phyloP scores from a whole-genome alignment of 495 filamentous ascomycete species.

The Talaromyces wortmannii region DNA sequence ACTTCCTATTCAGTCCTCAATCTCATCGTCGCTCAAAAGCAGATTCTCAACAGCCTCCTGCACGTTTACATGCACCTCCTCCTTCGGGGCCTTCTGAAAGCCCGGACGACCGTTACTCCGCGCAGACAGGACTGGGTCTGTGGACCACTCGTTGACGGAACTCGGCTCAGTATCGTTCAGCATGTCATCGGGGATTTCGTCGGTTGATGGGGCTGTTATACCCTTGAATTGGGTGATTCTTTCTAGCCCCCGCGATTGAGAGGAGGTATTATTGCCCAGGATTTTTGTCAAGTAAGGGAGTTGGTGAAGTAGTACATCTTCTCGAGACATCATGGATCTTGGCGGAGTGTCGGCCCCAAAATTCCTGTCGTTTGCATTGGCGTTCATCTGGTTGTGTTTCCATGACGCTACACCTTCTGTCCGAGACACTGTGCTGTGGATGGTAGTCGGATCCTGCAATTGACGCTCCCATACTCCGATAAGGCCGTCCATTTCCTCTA shows the following conservation, averaged over 20 bases:
- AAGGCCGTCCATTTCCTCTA: constrained; percentile 69
- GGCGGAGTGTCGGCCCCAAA: constrained; percentile 12
- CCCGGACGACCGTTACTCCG: constrained; percentile 12
- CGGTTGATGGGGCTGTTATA: constrained; percentile 37
- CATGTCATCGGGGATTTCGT: constrained; percentile 32
- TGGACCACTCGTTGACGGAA: constrained; percentile 45
- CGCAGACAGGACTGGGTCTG: constrained; percentile 35
- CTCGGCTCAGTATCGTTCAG: constrained; percentile 27
- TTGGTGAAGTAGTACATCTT: constrained; percentile 72
- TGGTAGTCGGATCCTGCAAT: constrained; percentile 17
- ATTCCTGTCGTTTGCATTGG: constrained; percentile 3
- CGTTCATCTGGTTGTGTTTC: constrained; percentile 18
- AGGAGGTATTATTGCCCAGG: constrained; percentile 17
- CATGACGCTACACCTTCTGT: constrained; percentile 24
- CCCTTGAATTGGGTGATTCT: constrained; percentile 62
- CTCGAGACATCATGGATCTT: constrained; percentile 46
- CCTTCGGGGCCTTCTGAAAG: constrained; percentile 7
- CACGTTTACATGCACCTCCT: background rate
- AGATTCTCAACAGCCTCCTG: constrained; percentile 53
- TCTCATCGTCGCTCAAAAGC: constrained; percentile 90
- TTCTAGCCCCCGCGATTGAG: constrained; percentile 43
- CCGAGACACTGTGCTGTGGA: constrained; percentile 21
- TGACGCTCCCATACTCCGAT: constrained; percentile 58
- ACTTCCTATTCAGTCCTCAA: constrained; percentile 61
- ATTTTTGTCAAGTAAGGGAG: constrained; percentile 80